Percentiles rank a stretch among this genome's conserved stretches.
These are phyloP conservation scores for Nannizziopsis barbatae DNA, from an alignment of 2,329 filamentous ascomycete genomes.

Conservation along the genomic window DNA sequence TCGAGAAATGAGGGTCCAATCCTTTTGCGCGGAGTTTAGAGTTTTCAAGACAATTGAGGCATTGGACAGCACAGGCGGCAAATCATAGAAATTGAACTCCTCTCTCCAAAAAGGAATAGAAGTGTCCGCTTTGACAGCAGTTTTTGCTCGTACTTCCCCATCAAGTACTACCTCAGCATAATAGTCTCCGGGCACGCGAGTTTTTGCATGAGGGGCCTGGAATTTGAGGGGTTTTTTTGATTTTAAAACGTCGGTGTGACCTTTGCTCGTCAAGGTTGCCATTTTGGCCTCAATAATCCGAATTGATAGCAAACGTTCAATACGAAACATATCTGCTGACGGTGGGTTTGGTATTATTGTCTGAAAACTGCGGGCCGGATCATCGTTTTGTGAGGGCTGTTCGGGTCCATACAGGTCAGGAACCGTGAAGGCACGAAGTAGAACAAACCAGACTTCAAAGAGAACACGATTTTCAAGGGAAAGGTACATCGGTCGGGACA, in stretches of 20 bases:
- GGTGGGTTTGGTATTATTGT: slow-evolving; percentile 23
- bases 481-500: slow-evolving; percentile 80
- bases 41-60: slow-evolving; percentile 38
- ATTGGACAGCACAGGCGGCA: slow-evolving; percentile 39
- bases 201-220: slow-evolving; percentile 19
- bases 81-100: slow-evolving; percentile 38
- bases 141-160: slow-evolving; percentile 39
- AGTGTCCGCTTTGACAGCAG: slow-evolving; percentile 37
- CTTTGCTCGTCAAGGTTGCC: slow-evolving; percentile 26
- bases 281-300: slow-evolving; percentile 53
- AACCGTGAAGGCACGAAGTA: slow-evolving; percentile 80
- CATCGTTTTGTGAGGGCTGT: slow-evolving; percentile 31
- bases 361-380: slow-evolving; percentile 30
- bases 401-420: slow-evolving; percentile 77
- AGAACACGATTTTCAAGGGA: slow-evolving; percentile 74
- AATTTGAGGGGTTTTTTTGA: slow-evolving; percentile 27
- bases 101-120: slow-evolving; percentile 41
- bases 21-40: slow-evolving; percentile 38
- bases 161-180: slow-evolving; percentile 41
- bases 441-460: slow-evolving; percentile 96
- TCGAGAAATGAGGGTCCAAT: slow-evolving; percentile 40
- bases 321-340: slow-evolving; percentile 52
- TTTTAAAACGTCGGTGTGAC: slow-evolving; percentile 25
- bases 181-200: slow-evolving; percentile 31
- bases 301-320: slow-evolving; percentile 50